These are phyloP conservation scores for Leptographium wingfieldii DNA, from an alignment of 2,329 filamentous ascomycete species.

Conservation along the genomic window DNA sequence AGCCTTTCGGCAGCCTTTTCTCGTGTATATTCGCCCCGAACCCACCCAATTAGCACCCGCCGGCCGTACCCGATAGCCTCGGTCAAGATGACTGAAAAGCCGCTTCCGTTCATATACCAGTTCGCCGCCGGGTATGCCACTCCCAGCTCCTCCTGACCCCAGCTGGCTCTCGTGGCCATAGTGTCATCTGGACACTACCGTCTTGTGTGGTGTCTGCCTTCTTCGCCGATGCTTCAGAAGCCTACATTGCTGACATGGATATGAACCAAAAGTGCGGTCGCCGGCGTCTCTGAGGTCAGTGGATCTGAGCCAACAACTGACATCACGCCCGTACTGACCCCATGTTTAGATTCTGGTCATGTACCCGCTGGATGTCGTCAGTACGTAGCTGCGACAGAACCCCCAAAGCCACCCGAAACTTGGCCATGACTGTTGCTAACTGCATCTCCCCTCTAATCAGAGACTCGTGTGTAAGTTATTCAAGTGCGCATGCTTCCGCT, in stretches of 20 bases:
- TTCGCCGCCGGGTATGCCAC: slow-evolving; percentile 64
- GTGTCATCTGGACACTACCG: not conserved
- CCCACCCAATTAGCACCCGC: not conserved
- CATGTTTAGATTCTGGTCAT: slow-evolving; percentile 66
- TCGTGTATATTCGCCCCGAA: not conserved
- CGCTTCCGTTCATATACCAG: slow-evolving; percentile 86
- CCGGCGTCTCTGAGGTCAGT: slow-evolving; percentile 91
- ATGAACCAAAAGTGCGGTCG: slow-evolving; percentile 56
- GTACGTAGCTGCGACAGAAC: slow-evolving; percentile 46
- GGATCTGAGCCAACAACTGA: not conserved
- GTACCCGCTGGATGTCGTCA: slow-evolving; percentile 96
- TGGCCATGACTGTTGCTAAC: slow-evolving; percentile 26
- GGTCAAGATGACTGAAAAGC: slow-evolving; percentile 51
- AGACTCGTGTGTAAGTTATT: slow-evolving; percentile 13
- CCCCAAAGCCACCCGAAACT: not conserved
- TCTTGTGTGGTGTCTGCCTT: not conserved
- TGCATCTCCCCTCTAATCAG: slow-evolving; percentile 10
- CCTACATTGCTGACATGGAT: not conserved
- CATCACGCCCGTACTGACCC: slow-evolving; percentile 4
- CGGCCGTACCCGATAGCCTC: not conserved
- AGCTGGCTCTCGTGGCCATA: not conserved
- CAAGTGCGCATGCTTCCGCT: not conserved
- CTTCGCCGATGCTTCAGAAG: not conserved
- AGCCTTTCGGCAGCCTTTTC: not conserved
- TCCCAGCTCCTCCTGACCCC: not conserved